Evolutionary conservation across 305 asterid genomes (phyloP).

Genomic region (Salvia sclarea): DNA sequence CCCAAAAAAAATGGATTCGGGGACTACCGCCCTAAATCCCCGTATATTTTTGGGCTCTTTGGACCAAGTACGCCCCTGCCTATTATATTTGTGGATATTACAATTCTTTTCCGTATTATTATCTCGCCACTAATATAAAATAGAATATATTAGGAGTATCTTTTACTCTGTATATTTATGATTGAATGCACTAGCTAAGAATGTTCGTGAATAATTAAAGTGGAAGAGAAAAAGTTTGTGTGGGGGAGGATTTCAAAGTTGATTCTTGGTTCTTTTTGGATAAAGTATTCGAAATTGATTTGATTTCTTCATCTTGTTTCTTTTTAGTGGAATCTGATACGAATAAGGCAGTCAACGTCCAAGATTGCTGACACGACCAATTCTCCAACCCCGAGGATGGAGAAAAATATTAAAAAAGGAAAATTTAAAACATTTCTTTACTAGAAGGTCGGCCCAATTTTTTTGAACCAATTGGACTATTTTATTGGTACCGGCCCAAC

Average conservation of each 20-base stretch:
- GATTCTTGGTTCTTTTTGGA: background rate
- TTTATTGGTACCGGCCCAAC: too few relatives aligned
- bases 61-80: too few relatives aligned
- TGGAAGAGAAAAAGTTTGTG: background rate
- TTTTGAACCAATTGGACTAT: too few relatives aligned
- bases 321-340: background rate
- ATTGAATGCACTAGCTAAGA: background rate
- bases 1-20: too few relatives aligned
- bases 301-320: background rate
- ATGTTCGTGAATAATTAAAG: background rate
- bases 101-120: background rate
- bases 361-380: background rate
- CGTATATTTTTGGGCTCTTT: too few relatives aligned
- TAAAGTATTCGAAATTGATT: conserved; percentile 15
- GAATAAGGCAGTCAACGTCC: conserved; percentile 1
- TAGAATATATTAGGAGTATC: too few relatives aligned
- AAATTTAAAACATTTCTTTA: too few relatives aligned
- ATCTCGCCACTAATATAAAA: too few relatives aligned
- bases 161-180: background rate
- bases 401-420: too few relatives aligned
- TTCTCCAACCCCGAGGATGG: background rate
- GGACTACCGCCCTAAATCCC: too few relatives aligned
- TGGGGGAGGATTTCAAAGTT: background rate
- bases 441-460: too few relatives aligned
- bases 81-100: too few relatives aligned